Evolutionary conservation across 345 rosid species (phyloP), one percentile per base, ranked within the genome.

Genomic region (Raphanus raphanistrum): DNA sequence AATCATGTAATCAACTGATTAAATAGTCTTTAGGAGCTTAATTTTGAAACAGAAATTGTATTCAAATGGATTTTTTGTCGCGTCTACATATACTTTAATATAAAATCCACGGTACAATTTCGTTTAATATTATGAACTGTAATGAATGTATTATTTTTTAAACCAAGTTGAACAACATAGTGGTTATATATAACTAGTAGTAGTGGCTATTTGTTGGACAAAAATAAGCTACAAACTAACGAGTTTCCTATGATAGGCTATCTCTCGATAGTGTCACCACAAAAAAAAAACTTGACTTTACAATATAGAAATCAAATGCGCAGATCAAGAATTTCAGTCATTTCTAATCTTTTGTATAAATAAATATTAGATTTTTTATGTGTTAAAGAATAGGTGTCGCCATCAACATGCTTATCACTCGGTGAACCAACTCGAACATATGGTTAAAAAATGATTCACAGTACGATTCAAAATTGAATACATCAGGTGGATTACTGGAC

Each of bases 71-170:
- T 59, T 11, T 11, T 59, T 59, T 59, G 63, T 59, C 63, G 29
- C 63, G 8, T 27, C 27, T 59, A 27, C 27, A 64, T 38, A 71
- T 64, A 27, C 66, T 70, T 63, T 54, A 38, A 55, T 77, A 71
- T 64, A 63, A 63, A 45, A 52, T 27, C 64, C 12, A 35, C 15
- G 12, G 36, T 16, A 16, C 73, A 45, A 50, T 68, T 75, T 21
- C 13, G 26, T 60, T 69, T 26, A 33, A n/a, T 43, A 1, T 13
- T 48, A 38, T 35, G 12, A 33, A 1, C 55, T 70, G 1, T 15
- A 16, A 17, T 29, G 33, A 60, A 41, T 41, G 8, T 59, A 32
- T n/a, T 5, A 31, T 11, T 27, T 15, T 33, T 16, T 29, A 2
- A 59, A 29, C 66, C 59, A 59, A 41, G n/a, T 75, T 59, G 62